A percentile compares a stretch with the other conserved stretches of the same genome.
Evolutionary conservation across 345 rosid species (phyloP).

Genomic region (Moricandia moricandioides): DNA sequence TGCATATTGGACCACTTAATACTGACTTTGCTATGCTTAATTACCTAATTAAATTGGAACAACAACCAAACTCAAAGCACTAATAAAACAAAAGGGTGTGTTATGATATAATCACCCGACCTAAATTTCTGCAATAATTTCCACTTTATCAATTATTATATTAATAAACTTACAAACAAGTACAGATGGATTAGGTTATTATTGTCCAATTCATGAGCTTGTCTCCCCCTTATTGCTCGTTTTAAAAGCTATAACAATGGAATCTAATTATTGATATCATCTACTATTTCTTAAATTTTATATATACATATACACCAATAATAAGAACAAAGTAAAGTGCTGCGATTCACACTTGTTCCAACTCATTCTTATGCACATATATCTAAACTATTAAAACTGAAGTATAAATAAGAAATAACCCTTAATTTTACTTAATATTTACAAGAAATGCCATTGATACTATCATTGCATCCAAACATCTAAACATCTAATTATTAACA

Average conservation of each 20-base stretch:
- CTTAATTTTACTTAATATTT: no score
- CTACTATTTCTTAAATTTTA: background rate
- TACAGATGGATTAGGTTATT: conserved; percentile 39
- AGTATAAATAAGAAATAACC: no score
- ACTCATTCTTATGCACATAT: conserved; percentile 34
- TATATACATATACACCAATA: conserved; percentile 28
- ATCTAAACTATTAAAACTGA: no score
- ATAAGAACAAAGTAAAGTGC: conserved; percentile 31
- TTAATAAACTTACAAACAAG: conserved; percentile 22
- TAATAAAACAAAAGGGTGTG: conserved; percentile 19
- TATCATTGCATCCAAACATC: no score
- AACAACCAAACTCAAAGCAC: conserved; percentile 36
- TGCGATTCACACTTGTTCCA: conserved; percentile 38
- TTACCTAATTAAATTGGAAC: conserved; percentile 27
- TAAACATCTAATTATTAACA: no score
- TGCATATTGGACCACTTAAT: conserved; percentile 32
- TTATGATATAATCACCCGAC: conserved; percentile 26
- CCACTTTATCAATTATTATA: conserved; percentile 12
- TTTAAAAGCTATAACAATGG: conserved; percentile 28
- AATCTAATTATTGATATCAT: conserved; percentile 28
- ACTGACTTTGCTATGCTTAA: conserved; percentile 34
- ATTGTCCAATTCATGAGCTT: conserved; percentile 31
- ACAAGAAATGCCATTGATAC: no score
- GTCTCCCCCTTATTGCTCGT: conserved; percentile 34
- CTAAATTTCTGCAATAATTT: conserved; percentile 32